A percentile compares a stretch with the other conserved stretches of the same genome.
Conservation (phyloP, 78 protist genomes). For the Tieghemostelium lacteum region DNA sequence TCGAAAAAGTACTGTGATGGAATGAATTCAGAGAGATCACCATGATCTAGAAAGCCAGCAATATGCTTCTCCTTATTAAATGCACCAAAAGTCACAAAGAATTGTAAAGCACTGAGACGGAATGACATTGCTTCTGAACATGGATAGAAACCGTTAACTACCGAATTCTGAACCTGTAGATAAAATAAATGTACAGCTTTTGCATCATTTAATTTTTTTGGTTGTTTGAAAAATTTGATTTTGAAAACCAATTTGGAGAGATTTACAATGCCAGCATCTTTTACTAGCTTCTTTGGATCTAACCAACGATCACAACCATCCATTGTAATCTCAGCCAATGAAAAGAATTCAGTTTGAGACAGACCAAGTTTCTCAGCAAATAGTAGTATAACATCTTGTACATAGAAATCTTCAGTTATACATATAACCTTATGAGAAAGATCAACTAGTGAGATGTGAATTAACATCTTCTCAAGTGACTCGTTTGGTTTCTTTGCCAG, state of each 20-base stretch:
- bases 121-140: slow-evolving; percentile 77
- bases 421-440: slow-evolving; percentile 73
- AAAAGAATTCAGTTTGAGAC: slow-evolving; percentile 57
- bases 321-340: slow-evolving; percentile 23
- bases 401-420: slow-evolving; percentile 62
- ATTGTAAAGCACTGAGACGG: slow-evolving; percentile 53
- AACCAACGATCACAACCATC: slow-evolving; percentile 76
- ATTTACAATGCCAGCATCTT: slow-evolving; percentile 45
- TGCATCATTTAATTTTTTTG: slow-evolving; percentile 39
- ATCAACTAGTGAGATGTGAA: slow-evolving; percentile 56
- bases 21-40: slow-evolving; percentile 27
- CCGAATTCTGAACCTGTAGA: slow-evolving; percentile 56
- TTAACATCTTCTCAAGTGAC: slow-evolving; percentile 13
- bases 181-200: slow-evolving; percentile 69
- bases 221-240: slow-evolving; percentile 64
- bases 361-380: slow-evolving; percentile 60
- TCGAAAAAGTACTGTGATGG: slow-evolving; percentile 25
- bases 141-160: slow-evolving; percentile 56
- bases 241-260: slow-evolving; percentile 48
- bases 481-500: slow-evolving; percentile 28
- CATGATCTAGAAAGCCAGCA: slow-evolving; percentile 67
- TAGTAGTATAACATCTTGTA: slow-evolving; percentile 34
- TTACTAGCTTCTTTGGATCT: slow-evolving; percentile 41
- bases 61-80: slow-evolving; percentile 59
- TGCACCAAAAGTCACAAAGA: slow-evolving; percentile 54